phyloP scores from a whole-genome alignment of 305 asterid genomes.

The Fraxinus platypoda region DNA sequence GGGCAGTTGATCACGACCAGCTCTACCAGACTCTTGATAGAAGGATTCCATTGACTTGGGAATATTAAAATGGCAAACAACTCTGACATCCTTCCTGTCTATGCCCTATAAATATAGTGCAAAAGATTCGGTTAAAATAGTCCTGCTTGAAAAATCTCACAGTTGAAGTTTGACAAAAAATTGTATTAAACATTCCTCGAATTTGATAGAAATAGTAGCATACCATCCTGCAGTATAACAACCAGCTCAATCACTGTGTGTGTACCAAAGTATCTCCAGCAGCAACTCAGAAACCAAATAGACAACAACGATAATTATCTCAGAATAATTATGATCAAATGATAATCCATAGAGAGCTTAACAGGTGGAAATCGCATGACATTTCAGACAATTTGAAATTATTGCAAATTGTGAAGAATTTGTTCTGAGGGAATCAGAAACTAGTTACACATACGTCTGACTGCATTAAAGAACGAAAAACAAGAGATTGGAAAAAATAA shows the following conservation, averaged over 20 bases:
- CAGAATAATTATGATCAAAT: constrained; percentile 20
- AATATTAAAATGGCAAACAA: constrained; percentile 89
- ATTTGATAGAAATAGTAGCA: constrained; percentile 31
- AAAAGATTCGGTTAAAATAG: constrained; percentile 7
- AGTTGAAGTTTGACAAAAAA: constrained; percentile 19
- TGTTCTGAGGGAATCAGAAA: constrained; percentile 18
- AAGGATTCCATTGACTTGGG: constrained; percentile 97
- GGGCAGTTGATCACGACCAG: constrained; percentile 97
- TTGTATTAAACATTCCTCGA: constrained; percentile 11
- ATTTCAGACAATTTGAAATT: neutral
- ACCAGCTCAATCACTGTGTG: constrained; percentile 38
- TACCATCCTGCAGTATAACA: constrained; percentile 85
- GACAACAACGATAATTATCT: constrained; percentile 16
- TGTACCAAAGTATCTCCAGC: constrained; percentile 49
- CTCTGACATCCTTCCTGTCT: constrained; percentile 90
- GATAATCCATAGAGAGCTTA: constrained; percentile 1
- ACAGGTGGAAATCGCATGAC: constrained; percentile 1
- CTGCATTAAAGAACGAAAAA: neutral
- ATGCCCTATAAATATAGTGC: constrained; percentile 60
- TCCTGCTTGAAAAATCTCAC: constrained; percentile 18
- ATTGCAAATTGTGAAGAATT: constrained; percentile 9
- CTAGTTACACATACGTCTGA: neutral
- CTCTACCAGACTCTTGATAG: constrained; percentile 99
- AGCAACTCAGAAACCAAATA: constrained; percentile 31
- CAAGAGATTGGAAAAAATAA: neutral